A percentile compares a stretch with the other conserved stretches of the same genome.
phyloP scores from a whole-genome alignment of 352 stramenopile genomes.

The Peronosclerospora sorghi region DNA sequence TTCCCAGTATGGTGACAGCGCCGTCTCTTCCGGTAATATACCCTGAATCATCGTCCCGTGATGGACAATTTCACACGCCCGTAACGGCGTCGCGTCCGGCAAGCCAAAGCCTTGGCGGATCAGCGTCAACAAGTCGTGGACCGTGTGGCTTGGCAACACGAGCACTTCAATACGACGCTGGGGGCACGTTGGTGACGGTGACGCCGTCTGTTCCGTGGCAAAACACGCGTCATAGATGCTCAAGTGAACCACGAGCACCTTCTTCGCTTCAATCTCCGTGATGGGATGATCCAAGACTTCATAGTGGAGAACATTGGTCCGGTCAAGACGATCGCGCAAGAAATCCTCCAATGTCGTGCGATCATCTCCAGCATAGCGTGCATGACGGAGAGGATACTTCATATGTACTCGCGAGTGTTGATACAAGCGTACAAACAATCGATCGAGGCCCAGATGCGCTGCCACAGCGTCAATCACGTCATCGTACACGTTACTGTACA shows the following conservation, averaged over 20 bases:
- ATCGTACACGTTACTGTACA: slow-evolving; percentile 67
- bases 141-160: slow-evolving; percentile 36
- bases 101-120: slow-evolving; percentile 37
- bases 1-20: slow-evolving; percentile 43
- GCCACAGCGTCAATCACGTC: slow-evolving; percentile 59
- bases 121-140: slow-evolving; percentile 42
- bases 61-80: slow-evolving; percentile 52
- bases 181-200: slow-evolving; percentile 12
- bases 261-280: slow-evolving; percentile 80
- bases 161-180: slow-evolving; percentile 50
- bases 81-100: slow-evolving; percentile 24
- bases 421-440: slow-evolving; percentile 63
- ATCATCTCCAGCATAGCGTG: slow-evolving; percentile 40
- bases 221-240: slow-evolving; percentile 74
- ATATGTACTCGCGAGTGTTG: slow-evolving; percentile 68
- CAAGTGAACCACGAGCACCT: slow-evolving; percentile 60
- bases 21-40: slow-evolving; percentile 26
- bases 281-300: slow-evolving; percentile 64
- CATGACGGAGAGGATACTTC: slow-evolving; percentile 55
- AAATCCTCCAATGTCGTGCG: slow-evolving; percentile 62
- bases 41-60: slow-evolving; percentile 40
- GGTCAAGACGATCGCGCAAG: slow-evolving; percentile 60
- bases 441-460: slow-evolving; percentile 33
- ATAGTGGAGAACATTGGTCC: slow-evolving; percentile 59
- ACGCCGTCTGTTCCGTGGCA: slow-evolving; percentile 22